Conservation (phyloP, 2,329 filamentous ascomycete genomes). For the Aspergillus clavatus region DNA sequence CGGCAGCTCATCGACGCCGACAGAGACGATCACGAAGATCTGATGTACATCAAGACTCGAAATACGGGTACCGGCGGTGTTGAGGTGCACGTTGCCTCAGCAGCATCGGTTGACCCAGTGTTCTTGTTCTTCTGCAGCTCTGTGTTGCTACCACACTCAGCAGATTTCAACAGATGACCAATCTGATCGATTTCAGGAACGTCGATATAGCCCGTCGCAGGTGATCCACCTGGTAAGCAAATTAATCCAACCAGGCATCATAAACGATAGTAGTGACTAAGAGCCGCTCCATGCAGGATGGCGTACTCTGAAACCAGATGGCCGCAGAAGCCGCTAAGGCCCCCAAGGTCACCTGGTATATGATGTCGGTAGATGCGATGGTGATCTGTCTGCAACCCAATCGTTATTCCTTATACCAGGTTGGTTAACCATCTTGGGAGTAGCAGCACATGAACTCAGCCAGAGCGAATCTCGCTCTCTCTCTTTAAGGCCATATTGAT, state of each 20-base stretch:
- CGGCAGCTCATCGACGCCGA: slow-evolving; percentile 13
- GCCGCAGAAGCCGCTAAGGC: slow-evolving; percentile 44
- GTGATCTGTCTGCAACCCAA: slow-evolving; percentile 52
- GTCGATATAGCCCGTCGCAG: too few relatives aligned
- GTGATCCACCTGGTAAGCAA: too few relatives aligned
- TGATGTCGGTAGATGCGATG: slow-evolving; percentile 56
- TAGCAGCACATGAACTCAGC: too few relatives aligned
- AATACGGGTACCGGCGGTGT: slow-evolving; percentile 12
- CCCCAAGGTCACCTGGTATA: slow-evolving; percentile 49
- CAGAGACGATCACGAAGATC: slow-evolving; percentile 9
- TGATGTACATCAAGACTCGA: slow-evolving; percentile 14
- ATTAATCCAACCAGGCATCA: too few relatives aligned
- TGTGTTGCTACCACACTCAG: too few relatives aligned
- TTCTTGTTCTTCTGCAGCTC: too few relatives aligned
- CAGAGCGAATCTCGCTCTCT: slow-evolving; percentile 52
- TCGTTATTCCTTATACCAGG: too few relatives aligned
- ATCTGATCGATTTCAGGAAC: too few relatives aligned
- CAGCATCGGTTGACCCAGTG: too few relatives aligned
- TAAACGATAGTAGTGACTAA: slow-evolving; percentile 54
- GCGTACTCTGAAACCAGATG: slow-evolving; percentile 55
- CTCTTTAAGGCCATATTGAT: slow-evolving; percentile 62
- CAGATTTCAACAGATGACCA: too few relatives aligned
- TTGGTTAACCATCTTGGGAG: too few relatives aligned
- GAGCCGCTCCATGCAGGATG: slow-evolving; percentile 52
- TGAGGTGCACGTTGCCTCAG: slow-evolving; percentile 13